phyloP scores from a whole-genome alignment of 2,329 filamentous ascomycete genomes.

The Phyllosticta citrichinensis region DNA sequence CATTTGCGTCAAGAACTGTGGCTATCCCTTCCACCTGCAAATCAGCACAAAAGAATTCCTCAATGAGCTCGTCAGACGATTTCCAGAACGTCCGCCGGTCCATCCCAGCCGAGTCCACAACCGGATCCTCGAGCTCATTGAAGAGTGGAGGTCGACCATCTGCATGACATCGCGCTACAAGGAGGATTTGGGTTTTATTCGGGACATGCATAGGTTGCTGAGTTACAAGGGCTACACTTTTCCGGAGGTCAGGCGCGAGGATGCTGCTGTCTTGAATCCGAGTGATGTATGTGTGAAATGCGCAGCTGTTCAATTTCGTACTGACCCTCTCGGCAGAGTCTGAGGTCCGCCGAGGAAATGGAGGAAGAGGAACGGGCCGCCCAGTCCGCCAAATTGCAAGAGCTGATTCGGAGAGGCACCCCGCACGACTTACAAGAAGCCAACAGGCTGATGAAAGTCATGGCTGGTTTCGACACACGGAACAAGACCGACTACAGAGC shows the following conservation, averaged over 20 bases:
- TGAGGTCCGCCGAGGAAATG: constrained; percentile 97
- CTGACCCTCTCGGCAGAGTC: constrained; percentile 51
- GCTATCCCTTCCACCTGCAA: constrained; percentile 96
- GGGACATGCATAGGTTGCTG: constrained; percentile 92
- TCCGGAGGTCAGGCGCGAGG: constrained; percentile 81
- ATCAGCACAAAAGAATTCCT: constrained; percentile 98
- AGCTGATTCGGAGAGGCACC: constrained; percentile 83
- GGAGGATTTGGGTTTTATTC: constrained; percentile 89
- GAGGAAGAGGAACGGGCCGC: constrained; percentile 91
- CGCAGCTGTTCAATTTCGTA: constrained; percentile 1
- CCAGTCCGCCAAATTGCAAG: constrained; percentile 95
- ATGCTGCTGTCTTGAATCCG: constrained; percentile 92
- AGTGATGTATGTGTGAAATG: constrained; percentile 65
- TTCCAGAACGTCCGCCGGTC: constrained; percentile 84
- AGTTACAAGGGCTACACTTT: constrained; percentile 97
- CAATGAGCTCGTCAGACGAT: constrained; percentile 92
- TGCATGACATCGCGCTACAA: constrained; percentile 97
- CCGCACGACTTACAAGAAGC: constrained; percentile 94
- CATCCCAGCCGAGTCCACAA: constrained; percentile 79
- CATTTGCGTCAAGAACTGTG: constrained; percentile 99
- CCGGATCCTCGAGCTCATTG: constrained; percentile 89
- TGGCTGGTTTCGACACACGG: constrained; percentile 93
- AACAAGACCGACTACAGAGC: constrained; percentile 96
- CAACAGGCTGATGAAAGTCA: constrained; percentile 96
- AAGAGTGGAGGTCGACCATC: constrained; percentile 97